Percentiles rank a stretch among this genome's conserved stretches.
Conservation (phyloP, 2,329 filamentous ascomycete species). For the Aspergillus sp. region DNA sequence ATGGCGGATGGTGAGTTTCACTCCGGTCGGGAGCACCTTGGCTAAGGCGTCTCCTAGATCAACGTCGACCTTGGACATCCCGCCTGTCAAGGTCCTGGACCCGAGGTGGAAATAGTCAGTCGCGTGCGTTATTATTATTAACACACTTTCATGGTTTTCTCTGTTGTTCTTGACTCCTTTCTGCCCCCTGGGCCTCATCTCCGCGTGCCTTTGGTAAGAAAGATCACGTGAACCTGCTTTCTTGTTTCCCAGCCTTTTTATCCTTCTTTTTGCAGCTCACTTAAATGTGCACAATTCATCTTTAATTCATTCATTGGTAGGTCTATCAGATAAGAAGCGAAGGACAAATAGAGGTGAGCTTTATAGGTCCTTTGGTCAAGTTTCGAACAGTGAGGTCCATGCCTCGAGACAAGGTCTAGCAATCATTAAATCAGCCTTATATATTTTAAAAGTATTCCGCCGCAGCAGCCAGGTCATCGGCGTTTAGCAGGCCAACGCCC, state of each 20-base stretch:
- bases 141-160: constrained; percentile 9
- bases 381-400: neutral
- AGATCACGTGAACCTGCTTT: constrained; percentile 20
- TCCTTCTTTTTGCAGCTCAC: neutral
- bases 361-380: neutral
- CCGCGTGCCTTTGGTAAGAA: constrained; percentile 18
- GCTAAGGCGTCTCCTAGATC: constrained; percentile 54
- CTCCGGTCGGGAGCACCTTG: constrained; percentile 56
- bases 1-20: constrained; percentile 76
- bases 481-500: constrained; percentile 66
- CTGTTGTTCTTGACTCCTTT: constrained; percentile 5
- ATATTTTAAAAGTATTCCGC: constrained; percentile 41
- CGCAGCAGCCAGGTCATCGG: constrained; percentile 63
- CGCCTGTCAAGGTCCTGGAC: constrained; percentile 8
- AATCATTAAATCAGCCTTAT: neutral
- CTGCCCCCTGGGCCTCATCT: neutral
- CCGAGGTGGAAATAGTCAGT: neutral
- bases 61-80: constrained; percentile 37
- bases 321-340: neutral
- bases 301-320: neutral
- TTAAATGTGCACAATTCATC: neutral
- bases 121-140: constrained; percentile 9
- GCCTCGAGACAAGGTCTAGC: neutral
- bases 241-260: neutral
- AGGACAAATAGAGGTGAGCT: neutral